phyloP scores from a whole-genome alignment of 176 grass and related monocot species.

The Chrysopogon serrulatus region DNA sequence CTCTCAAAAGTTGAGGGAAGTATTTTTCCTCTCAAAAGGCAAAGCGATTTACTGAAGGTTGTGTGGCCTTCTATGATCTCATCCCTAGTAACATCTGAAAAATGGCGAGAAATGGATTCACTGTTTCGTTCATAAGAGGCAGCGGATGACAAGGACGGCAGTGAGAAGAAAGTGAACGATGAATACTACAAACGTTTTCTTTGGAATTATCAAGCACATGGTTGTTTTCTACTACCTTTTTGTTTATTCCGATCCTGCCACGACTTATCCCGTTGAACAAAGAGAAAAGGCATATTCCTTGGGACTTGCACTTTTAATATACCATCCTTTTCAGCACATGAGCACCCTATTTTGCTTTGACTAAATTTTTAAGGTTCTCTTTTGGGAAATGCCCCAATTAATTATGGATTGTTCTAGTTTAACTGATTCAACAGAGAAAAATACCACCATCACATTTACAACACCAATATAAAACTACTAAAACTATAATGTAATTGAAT shows the following conservation, averaged over 20 bases:
- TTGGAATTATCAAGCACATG: slow-evolving; percentile 6
- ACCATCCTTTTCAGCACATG: background rate
- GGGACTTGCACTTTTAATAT: background rate
- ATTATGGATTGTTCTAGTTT: too few relatives aligned
- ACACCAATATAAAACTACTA: too few relatives aligned
- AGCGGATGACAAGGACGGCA: slow-evolving; percentile 8
- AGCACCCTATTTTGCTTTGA: background rate
- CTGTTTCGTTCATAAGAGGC: background rate
- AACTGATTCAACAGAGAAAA: background rate
- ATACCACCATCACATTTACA: background rate
- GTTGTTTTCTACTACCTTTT: background rate
- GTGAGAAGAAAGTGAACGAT: background rate
- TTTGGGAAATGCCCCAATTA: too few relatives aligned
- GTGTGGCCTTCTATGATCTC: background rate
- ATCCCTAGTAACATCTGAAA: background rate
- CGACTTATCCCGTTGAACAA: slow-evolving; percentile 4
- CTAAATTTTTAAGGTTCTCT: too few relatives aligned
- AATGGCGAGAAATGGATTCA: slow-evolving; percentile 1
- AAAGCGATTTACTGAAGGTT: background rate
- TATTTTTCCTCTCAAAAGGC: background rate
- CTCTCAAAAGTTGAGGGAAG: background rate
- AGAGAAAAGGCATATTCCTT: slow-evolving; percentile 15
- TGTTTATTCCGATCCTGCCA: slow-evolving; percentile 30
- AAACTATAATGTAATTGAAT: too few relatives aligned
- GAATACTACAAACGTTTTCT: slow-evolving; percentile 8